A percentile compares a stretch with the other conserved stretches of the same genome.
phyloP scores from a whole-genome alignment of 2,329 filamentous ascomycete species.

The Pseudonectria buxi region DNA sequence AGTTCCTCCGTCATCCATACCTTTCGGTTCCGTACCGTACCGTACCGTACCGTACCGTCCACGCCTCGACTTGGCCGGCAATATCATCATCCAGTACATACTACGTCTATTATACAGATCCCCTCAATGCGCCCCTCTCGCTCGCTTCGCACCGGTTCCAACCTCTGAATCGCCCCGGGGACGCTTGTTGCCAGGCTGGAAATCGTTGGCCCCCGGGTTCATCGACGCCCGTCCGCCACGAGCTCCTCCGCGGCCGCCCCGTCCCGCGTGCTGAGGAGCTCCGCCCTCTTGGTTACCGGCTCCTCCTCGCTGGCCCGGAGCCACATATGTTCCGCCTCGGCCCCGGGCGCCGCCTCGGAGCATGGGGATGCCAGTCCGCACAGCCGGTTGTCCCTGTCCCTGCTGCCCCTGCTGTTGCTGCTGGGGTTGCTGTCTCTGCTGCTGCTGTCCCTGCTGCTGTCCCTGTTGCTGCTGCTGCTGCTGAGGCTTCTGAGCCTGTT shows the following conservation, averaged over 20 bases:
- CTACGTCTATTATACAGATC: constrained; percentile 15
- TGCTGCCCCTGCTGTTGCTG: constrained; percentile 15
- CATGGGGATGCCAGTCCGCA: constrained; percentile 34
- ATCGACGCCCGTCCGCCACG: constrained; percentile 36
- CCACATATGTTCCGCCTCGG: constrained; percentile 31
- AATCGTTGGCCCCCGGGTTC: constrained; percentile 48
- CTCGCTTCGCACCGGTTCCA: constrained; percentile 36
- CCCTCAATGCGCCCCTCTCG: constrained; percentile 32
- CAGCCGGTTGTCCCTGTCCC: constrained; percentile 13
- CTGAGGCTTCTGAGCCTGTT: constrained; percentile 3
- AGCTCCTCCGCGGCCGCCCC: constrained; percentile 36
- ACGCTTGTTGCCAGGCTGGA: constrained; percentile 52
- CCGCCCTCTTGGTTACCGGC: constrained; percentile 31
- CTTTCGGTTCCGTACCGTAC: background rate
- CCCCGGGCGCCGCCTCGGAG: constrained; percentile 35
- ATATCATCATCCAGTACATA: constrained; percentile 10
- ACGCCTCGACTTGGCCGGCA: background rate
- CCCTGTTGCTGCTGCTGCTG: constrained; percentile 9
- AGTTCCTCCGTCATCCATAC: background rate
- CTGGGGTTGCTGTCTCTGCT: constrained; percentile 6
- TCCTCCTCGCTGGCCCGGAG: constrained; percentile 30
- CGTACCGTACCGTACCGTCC: background rate
- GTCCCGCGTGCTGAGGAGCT: constrained; percentile 18
- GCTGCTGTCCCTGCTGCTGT: constrained; percentile 8
- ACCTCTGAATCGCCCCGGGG: constrained; percentile 46